phyloP scores from a whole-genome alignment of 345 rosid genomes.

The Noccaea bulbosa region DNA sequence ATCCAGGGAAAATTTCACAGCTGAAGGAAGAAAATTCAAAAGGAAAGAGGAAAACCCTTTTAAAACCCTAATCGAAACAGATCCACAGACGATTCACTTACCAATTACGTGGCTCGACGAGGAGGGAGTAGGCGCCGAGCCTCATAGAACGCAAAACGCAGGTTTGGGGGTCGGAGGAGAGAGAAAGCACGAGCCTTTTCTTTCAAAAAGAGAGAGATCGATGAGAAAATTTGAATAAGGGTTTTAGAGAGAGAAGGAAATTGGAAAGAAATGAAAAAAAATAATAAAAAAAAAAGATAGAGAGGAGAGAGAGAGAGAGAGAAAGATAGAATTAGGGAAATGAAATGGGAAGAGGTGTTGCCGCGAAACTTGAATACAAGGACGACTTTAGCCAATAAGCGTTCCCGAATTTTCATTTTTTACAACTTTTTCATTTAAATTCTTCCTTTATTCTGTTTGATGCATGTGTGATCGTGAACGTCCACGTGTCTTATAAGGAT shows the following conservation, averaged over 20 bases:
- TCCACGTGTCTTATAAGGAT: background rate
- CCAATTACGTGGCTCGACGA: constrained; percentile 38
- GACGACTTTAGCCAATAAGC: constrained; percentile 43
- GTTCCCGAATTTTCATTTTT: constrained; percentile 10
- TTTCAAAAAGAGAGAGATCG: constrained; percentile 39
- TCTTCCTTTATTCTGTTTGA: background rate
- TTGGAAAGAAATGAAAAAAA: background rate
- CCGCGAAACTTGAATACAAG: constrained; percentile 93
- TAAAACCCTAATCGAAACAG: constrained; percentile 56
- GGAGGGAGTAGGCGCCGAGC: constrained; percentile 28
- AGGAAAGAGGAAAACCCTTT: constrained; percentile 21
- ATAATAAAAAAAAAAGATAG: background rate
- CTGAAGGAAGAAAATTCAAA: constrained; percentile 11
- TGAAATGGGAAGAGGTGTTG: constrained; percentile 49
- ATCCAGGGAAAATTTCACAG: background rate
- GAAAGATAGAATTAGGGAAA: background rate
- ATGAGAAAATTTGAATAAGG: constrained; percentile 35
- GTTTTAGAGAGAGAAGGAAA: constrained; percentile 31
- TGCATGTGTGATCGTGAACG: background rate
- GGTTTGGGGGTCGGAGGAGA: constrained; percentile 1
- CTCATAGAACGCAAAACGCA: constrained; percentile 20
- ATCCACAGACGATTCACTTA: constrained; percentile 43
- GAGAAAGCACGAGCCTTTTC: constrained; percentile 34
- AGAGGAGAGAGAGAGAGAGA: constrained; percentile 18
- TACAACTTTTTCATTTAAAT: background rate